Percentiles rank a stretch among this genome's conserved stretches.
These are phyloP conservation scores for Truncatella angustata DNA, from an alignment of 2,329 filamentous ascomycete species.

Conservation along the genomic window DNA sequence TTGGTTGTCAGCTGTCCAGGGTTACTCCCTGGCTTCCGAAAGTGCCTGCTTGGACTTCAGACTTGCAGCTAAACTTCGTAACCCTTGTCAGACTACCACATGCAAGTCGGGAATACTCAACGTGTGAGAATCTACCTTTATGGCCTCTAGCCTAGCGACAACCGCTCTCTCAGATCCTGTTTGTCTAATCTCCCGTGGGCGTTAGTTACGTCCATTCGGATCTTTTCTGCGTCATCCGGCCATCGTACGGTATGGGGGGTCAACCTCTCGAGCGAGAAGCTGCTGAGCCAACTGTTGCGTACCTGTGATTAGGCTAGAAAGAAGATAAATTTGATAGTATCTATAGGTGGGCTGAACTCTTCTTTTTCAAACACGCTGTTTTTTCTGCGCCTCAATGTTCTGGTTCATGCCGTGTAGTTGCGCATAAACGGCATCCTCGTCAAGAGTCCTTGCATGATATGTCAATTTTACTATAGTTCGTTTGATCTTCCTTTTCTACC, in stretches of 20 bases:
- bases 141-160: neutral
- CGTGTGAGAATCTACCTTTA: neutral
- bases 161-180: conserved; percentile 3
- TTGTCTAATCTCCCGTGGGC: conserved; percentile 8
- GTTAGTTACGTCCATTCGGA: conserved; percentile 8
- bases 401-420: neutral
- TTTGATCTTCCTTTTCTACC: conserved; percentile 11
- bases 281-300: no score
- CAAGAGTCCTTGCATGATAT: conserved; percentile 10
- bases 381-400: neutral
- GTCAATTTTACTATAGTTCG: conserved; percentile 7
- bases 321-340: neutral
- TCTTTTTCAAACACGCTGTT: neutral
- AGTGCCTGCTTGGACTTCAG: no score
- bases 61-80: neutral
- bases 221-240: conserved; percentile 7
- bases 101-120: neutral
- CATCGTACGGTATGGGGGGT: conserved; percentile 6
- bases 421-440: conserved; percentile 5
- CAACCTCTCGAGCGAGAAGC: no score
- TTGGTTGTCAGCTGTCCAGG: no score
- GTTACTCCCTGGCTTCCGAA: no score
- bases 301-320: no score
- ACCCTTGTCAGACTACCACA: neutral
- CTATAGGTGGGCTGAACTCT: neutral